phyloP scores from a whole-genome alignment of 169 alveolate species.

The Sarcocystis neurona region DNA sequence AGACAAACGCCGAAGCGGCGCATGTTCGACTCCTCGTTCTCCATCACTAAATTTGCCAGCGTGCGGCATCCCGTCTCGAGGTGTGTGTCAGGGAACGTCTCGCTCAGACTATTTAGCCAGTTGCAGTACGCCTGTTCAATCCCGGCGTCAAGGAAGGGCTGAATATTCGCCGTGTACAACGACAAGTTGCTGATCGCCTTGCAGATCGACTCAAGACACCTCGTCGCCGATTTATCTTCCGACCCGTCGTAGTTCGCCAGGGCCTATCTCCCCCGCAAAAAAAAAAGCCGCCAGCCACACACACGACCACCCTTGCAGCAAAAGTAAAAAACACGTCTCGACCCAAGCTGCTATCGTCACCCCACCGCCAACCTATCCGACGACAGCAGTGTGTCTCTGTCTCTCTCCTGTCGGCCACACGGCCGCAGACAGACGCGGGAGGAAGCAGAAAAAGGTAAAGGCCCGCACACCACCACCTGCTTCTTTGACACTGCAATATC shows the following conservation, averaged over 20 bases:
- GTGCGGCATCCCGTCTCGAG: constrained; percentile 85
- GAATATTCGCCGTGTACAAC: constrained; percentile 82
- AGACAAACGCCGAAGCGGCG: constrained; percentile 82
- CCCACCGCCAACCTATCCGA: no score
- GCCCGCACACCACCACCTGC: no score
- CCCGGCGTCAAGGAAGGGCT: constrained; percentile 77
- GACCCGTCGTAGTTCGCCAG: constrained; percentile 63
- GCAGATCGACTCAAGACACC: constrained; percentile 85
- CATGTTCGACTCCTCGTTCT: constrained; percentile 85
- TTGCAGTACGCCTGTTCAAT: constrained; percentile 75
- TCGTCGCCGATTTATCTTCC: constrained; percentile 72
- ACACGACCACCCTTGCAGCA: no score
- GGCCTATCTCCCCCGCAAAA: constrained; percentile 15
- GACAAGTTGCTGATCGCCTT: constrained; percentile 87
- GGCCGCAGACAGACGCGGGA: not conserved
- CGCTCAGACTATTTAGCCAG: constrained; percentile 77
- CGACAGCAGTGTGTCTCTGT: not conserved
- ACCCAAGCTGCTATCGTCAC: no score
- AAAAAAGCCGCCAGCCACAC: no score
- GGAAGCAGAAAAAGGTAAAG: no score
- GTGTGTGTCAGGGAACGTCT: constrained; percentile 76
- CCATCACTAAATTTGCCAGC: constrained; percentile 87
- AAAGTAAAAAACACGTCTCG: no score
- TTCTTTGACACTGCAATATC: no score
- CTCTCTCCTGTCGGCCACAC: not conserved